Conservation (phyloP, 2,329 filamentous ascomycete species). For the Phaeosphaeriaceae sp. region DNA sequence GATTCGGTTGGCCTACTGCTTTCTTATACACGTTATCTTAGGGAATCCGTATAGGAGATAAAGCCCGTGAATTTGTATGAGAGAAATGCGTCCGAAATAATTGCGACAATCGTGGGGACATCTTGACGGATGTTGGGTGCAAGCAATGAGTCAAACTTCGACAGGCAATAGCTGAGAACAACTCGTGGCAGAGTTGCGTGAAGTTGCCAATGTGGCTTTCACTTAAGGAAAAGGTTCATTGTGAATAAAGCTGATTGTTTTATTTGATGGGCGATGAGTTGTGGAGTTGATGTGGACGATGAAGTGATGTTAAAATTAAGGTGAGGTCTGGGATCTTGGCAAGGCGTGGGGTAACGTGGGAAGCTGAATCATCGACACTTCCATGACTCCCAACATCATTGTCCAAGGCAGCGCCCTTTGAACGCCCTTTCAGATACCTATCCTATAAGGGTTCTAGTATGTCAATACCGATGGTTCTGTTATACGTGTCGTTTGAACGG, state of each 20-base stretch:
- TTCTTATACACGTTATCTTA: constrained; percentile 16
- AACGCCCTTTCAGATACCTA: constrained; percentile 2
- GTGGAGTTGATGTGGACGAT: constrained; percentile 4
- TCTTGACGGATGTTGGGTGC: constrained; percentile 50
- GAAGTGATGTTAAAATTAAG: constrained; percentile 7
- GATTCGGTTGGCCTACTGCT: constrained; percentile 1
- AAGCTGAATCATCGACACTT: constrained; percentile 2
- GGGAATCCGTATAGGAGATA: constrained; percentile 38
- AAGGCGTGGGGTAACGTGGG: constrained; percentile 2
- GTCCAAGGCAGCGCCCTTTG: constrained; percentile 1
- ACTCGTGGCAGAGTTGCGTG: constrained; percentile 27
- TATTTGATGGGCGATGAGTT: constrained; percentile 2
- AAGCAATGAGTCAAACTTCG: constrained; percentile 30
- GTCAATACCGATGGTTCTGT: too few relatives aligned
- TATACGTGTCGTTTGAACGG: too few relatives aligned
- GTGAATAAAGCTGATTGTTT: not conserved
- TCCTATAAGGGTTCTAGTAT: too few relatives aligned
- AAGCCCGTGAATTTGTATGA: constrained; percentile 58
- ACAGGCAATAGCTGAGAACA: constrained; percentile 25
- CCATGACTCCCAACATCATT: constrained; percentile 1
- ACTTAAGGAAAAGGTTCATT: constrained; percentile 23
- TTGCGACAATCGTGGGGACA: constrained; percentile 57
- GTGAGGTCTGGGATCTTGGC: constrained; percentile 2
- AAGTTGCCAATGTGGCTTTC: constrained; percentile 32
- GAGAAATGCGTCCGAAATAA: constrained; percentile 58